Conservation (phyloP, 306 rosid species). For the Hippophae rhamnoides region DNA sequence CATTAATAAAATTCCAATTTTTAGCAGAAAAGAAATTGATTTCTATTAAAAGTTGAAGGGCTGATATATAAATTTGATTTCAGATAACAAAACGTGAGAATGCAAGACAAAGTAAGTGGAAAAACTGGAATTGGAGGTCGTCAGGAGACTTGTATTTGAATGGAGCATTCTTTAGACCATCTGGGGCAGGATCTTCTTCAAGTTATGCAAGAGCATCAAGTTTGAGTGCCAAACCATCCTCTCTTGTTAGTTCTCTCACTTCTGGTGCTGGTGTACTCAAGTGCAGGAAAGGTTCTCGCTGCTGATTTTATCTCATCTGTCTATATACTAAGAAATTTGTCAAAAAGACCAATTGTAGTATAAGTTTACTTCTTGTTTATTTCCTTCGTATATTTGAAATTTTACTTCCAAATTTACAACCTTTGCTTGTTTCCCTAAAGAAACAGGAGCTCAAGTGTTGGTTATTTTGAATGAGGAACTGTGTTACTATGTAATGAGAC, state of each 20-base stretch:
- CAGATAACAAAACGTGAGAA: slow-evolving; percentile 67
- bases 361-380: slow-evolving; percentile 16
- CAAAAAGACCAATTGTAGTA: slow-evolving; percentile 20
- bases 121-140: slow-evolving; percentile 91
- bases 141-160: slow-evolving; percentile 64
- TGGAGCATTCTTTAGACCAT: slow-evolving; percentile 68
- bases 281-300: slow-evolving; percentile 59
- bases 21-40: too few relatives aligned
- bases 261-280: slow-evolving; percentile 54
- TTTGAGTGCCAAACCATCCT: slow-evolving; percentile 65
- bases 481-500: neutral
- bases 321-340: neutral
- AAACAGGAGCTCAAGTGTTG: slow-evolving; percentile 16
- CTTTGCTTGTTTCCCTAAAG: slow-evolving; percentile 32
- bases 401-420: slow-evolving; percentile 31
- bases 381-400: slow-evolving; percentile 13
- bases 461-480: neutral
- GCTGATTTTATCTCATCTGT: slow-evolving; percentile 26
- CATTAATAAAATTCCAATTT: too few relatives aligned
- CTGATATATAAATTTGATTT: neutral
- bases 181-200: slow-evolving; percentile 72
- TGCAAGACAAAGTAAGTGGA: slow-evolving; percentile 50
- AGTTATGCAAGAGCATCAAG: slow-evolving; percentile 82
- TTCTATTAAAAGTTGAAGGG: neutral
- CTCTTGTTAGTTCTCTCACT: slow-evolving; percentile 55